Base-by-base conservation (phyloP, 139 green algal species). In the Bryopsis sp. region DNA sequence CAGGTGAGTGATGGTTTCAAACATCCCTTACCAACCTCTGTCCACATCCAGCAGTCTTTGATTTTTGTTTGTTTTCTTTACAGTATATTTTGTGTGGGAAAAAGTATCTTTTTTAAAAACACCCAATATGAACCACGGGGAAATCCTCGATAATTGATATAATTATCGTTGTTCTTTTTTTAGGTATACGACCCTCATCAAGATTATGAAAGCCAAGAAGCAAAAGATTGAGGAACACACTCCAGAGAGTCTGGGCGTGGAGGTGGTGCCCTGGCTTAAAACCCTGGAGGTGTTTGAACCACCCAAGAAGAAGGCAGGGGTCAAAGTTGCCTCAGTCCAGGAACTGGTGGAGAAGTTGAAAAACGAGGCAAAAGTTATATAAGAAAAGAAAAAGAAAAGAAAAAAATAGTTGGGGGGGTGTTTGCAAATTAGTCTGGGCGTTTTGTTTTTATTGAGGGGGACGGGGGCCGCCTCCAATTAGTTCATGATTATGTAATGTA, bases 121-220 rank as follows among this genome's bases (percentile, higher is more conserved):
- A 32, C 26, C n/a, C 58, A n/a, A 15, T n/a, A 59, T 70, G 37
- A n/a, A 69, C 24, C 60, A 5, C 31, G 47, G 57, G 5, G 69
- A 88, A n/a, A n/a, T n/a, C n/a, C n/a, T n/a, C n/a, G n/a, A n/a
- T n/a, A n/a, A n/a, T n/a, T n/a, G n/a, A n/a, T n/a, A n/a, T n/a
- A n/a, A n/a, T n/a, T n/a, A n/a, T n/a, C n/a, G n/a, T n/a, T n/a
- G n/a, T n/a, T n/a, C n/a, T n/a, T n/a, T n/a, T n/a, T n/a, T n/a
- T n/a, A n/a, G 83, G 31, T 97, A 97, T 62, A 86, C 91, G 32
- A 94, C 88, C 11, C 78, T 98, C 69, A 88, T 91, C 3, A 90
- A 89, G 69, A 92, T 95, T 50, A 96, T 97, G 86, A 90, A 91
- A 48, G 88, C 92, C 37, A 97, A 96, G 78, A 96, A 94, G 78